A percentile compares a stretch with the other conserved stretches of the same genome.
Conservation (phyloP, 2,329 filamentous ascomycete genomes). For the Cytospora leucostoma region DNA sequence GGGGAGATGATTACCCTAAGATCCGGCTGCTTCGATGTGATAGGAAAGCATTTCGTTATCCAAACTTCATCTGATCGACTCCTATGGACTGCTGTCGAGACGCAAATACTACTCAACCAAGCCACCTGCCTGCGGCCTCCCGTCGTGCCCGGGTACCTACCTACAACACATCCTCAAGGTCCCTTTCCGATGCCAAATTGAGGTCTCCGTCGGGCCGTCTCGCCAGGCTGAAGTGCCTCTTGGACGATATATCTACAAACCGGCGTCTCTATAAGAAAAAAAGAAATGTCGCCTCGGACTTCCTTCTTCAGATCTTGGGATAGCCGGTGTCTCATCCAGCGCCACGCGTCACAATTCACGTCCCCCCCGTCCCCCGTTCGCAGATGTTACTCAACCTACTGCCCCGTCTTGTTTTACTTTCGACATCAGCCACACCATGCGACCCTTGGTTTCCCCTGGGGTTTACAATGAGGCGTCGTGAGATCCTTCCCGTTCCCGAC, state of each 20-base stretch:
- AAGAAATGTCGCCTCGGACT: neutral
- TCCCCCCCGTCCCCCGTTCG: neutral
- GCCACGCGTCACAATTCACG: neutral
- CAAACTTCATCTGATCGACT: neutral
- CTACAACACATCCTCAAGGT: constrained; percentile 1
- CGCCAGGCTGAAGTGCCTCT: neutral
- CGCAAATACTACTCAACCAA: neutral
- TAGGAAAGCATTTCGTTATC: neutral
- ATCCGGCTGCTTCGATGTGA: neutral
- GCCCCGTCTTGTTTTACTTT: neutral
- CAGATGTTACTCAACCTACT: neutral
- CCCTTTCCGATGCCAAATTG: neutral
- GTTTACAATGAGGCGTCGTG: neutral
- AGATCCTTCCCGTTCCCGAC: constrained; percentile 21
- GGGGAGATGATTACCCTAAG: neutral
- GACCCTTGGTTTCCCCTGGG: neutral
- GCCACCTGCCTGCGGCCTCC: neutral
- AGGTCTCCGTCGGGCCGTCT: constrained; percentile 12
- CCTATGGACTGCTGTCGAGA: neutral
- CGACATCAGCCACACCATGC: neutral
- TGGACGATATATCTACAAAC: neutral
- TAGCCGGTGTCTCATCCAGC: neutral
- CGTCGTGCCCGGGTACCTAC: neutral
- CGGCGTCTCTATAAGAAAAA: neutral
- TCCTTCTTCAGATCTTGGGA: neutral